A percentile compares a stretch with the other conserved stretches of the same genome.
Conservation (phyloP, 352 stramenopile genomes). For the Globisporangium cederbergense region DNA sequence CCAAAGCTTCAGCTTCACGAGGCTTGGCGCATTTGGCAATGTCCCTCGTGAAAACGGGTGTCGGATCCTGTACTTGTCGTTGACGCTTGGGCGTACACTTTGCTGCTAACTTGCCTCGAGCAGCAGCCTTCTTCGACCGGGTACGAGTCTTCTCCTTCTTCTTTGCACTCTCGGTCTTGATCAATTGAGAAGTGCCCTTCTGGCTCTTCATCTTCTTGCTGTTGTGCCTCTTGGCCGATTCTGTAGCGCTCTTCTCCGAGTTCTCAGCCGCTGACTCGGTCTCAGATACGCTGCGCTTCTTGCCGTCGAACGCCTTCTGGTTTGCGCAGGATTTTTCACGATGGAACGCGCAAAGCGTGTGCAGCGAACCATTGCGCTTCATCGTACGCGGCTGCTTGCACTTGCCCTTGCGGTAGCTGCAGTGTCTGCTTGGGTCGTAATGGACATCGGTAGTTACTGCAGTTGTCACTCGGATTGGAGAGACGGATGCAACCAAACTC, state of each 20-base stretch:
- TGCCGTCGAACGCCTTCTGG: conserved; percentile 6
- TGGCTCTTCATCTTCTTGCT: background rate
- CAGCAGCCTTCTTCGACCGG: background rate
- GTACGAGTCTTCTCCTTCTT: background rate
- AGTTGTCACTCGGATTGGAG: background rate
- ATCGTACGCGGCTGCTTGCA: background rate
- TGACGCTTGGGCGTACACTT: background rate
- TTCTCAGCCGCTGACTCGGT: background rate
- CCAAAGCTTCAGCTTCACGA: background rate
- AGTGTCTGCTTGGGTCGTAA: background rate
- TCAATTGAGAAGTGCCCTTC: no score
- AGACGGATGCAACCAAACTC: no score
- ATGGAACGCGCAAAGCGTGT: conserved; percentile 1
- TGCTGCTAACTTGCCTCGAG: background rate
- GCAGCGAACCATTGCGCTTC: conserved; percentile 4
- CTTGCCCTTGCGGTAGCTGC: conserved; percentile 4
- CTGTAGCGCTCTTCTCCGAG: background rate
- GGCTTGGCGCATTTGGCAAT: background rate
- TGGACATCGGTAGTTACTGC: background rate
- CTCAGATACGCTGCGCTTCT: background rate
- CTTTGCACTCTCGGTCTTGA: background rate
- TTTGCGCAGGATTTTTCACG: background rate
- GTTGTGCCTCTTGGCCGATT: background rate
- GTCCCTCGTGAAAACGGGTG: background rate
- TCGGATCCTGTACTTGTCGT: background rate